Conservation (phyloP, 768 basidiomycete species). For the Peribolospora baueri region DNA sequence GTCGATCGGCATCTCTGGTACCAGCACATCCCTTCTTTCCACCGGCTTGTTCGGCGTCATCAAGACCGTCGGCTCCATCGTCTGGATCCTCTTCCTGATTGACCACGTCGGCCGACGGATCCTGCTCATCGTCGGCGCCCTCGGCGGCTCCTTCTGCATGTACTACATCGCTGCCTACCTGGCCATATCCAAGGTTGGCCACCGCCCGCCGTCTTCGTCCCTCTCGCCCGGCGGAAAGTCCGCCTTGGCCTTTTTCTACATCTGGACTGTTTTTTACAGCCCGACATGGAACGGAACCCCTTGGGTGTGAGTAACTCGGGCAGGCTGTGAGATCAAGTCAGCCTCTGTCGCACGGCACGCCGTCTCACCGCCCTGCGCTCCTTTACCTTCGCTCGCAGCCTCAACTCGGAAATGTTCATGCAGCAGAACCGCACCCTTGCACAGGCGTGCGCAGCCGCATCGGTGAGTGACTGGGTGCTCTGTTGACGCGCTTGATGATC, state of each 20-base stretch:
- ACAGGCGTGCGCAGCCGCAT: too few relatives aligned
- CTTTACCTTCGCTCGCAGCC: too few relatives aligned
- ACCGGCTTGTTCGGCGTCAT: constrained; percentile 29
- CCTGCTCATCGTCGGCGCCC: constrained; percentile 23
- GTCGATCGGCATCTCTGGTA: constrained; percentile 19
- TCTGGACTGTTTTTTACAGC: constrained; percentile 21
- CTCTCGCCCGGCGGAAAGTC: constrained; percentile 5
- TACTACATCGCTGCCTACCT: constrained; percentile 28
- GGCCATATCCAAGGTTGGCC: constrained; percentile 17
- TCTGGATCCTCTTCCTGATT: constrained; percentile 24
- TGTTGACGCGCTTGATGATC: too few relatives aligned
- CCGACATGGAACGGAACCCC: constrained; percentile 25
- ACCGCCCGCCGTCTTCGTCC: constrained; percentile 14
- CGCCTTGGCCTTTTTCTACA: background rate
- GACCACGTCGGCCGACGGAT: constrained; percentile 23
- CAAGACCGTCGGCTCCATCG: constrained; percentile 19
- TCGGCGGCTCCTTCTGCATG: constrained; percentile 25
- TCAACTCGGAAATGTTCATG: too few relatives aligned
- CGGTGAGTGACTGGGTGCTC: too few relatives aligned
- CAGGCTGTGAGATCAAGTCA: too few relatives aligned
- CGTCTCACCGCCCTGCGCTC: too few relatives aligned
- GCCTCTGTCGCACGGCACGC: too few relatives aligned
- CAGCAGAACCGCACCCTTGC: too few relatives aligned
- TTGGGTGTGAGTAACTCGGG: constrained; percentile 16
- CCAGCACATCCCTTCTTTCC: constrained; percentile 8